These are phyloP conservation scores for Phytophthora idaei DNA, from an alignment of 352 stramenopile genomes.

Conservation along the genomic window DNA sequence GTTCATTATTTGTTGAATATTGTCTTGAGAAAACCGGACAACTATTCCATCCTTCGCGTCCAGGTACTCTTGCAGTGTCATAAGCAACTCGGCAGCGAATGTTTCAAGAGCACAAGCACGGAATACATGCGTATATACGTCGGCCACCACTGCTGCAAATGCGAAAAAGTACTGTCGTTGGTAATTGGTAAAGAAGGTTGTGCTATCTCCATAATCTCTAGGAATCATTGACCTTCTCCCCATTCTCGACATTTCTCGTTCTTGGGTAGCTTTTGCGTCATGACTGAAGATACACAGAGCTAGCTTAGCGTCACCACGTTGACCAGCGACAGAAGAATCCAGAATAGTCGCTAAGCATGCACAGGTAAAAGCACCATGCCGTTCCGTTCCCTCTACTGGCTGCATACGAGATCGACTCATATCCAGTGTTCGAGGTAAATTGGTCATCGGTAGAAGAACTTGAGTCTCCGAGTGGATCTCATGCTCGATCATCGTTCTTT, in stretches of 20 bases:
- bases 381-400: conserved; percentile 55
- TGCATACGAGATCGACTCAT: conserved; percentile 45
- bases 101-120: conserved; percentile 61
- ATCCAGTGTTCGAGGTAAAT: conserved; percentile 72
- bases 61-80: conserved; percentile 51
- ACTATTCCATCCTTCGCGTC: conserved; percentile 54
- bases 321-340: conserved; percentile 30
- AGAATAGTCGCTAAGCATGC: conserved; percentile 71
- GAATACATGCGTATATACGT: conserved; percentile 63
- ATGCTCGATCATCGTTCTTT: conserved; percentile 32
- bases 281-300: conserved; percentile 71
- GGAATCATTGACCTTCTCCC: conserved; percentile 8
- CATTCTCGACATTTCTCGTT: conserved; percentile 1
- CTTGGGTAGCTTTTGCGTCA: conserved; percentile 30
- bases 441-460: conserved; percentile 72
- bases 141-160: conserved; percentile 49
- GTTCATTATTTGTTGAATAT: not conserved
- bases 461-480: conserved; percentile 58
- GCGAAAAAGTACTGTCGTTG: conserved; percentile 68
- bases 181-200: conserved; percentile 44
- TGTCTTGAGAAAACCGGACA: conserved; percentile 21
- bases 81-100: conserved; percentile 46
- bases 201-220: conserved; percentile 18
- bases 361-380: conserved; percentile 57
- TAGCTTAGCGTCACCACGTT: conserved; percentile 33